These are phyloP conservation scores for Solanum gracilifrons DNA, from an alignment of 257 asterid genomes.

Conservation along the genomic window DNA sequence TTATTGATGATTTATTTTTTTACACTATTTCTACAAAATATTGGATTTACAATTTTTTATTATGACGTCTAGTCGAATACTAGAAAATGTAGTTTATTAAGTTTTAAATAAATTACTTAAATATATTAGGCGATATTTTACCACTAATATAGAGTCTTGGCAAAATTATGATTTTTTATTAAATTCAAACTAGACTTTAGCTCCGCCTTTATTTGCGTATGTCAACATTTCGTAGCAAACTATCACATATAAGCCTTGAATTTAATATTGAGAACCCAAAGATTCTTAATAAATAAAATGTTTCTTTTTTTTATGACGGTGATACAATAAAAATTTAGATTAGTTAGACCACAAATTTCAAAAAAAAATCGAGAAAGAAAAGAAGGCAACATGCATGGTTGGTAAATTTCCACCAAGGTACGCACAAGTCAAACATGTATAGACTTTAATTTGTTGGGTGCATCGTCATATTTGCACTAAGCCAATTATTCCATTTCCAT, in stretches of 20 bases:
- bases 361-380: not conserved
- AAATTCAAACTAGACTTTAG: not conserved
- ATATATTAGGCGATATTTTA: not conserved
- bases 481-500: not conserved
- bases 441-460: not conserved
- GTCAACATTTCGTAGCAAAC: not conserved
- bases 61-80: not conserved
- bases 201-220: not conserved
- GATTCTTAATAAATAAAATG: not conserved
- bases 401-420: not conserved
- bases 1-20: too few relatives aligned
- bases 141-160: not conserved
- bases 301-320: not conserved
- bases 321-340: rapidly evolving
- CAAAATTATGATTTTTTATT: not conserved
- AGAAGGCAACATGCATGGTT: not conserved
- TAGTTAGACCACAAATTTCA: not conserved
- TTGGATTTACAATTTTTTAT: not conserved
- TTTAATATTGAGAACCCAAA: not conserved
- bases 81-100: not conserved
- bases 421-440: not conserved
- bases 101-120: not conserved
- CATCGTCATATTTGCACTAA: not conserved
- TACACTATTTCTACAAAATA: rapidly evolving
- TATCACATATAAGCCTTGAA: not conserved